Conservation (phyloP, 495 filamentous ascomycete species). For the Penicillium cinerascens region DNA sequence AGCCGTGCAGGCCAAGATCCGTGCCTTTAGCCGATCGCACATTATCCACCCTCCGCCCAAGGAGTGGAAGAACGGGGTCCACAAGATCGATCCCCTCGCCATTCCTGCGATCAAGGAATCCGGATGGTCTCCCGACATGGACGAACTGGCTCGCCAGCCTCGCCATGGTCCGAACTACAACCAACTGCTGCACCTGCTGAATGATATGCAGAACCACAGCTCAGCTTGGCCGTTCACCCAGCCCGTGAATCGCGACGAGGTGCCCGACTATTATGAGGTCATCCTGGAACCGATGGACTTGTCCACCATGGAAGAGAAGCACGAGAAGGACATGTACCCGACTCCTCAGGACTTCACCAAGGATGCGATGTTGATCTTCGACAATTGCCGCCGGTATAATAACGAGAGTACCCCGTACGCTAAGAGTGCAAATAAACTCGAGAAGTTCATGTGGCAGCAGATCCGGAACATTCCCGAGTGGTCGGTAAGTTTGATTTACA, state of each 20-base stretch:
- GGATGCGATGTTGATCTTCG: slow-evolving; percentile 87
- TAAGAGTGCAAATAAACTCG: slow-evolving; percentile 91
- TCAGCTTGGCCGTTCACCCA: slow-evolving; percentile 91
- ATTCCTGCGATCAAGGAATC: slow-evolving; percentile 83
- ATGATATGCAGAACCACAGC: slow-evolving; percentile 90
- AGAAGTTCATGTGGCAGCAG: slow-evolving; percentile 96
- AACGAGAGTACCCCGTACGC: slow-evolving; percentile 93
- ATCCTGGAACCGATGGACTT: slow-evolving; percentile 99
- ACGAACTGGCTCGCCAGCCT: slow-evolving; percentile 92
- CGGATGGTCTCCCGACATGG: slow-evolving; percentile 97
- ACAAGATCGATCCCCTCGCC: slow-evolving; percentile 73
- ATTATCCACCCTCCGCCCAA: slow-evolving; percentile 80
- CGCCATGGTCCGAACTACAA: slow-evolving; percentile 96
- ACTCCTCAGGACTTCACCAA: slow-evolving; percentile 90
- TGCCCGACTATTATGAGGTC: slow-evolving; percentile 95
- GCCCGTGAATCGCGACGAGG: slow-evolving; percentile 92
- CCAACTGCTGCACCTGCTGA: slow-evolving; percentile 85
- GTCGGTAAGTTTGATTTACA: slow-evolving; percentile 58
- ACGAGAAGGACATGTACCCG: slow-evolving; percentile 88
- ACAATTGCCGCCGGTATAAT: slow-evolving; percentile 95
- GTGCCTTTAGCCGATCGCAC: slow-evolving; percentile 84
- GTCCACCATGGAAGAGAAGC: slow-evolving; percentile 90
- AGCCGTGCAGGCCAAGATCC: slow-evolving; percentile 87
- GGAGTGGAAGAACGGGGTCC: slow-evolving; percentile 70
- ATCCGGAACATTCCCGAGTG: slow-evolving; percentile 93